phyloP scores from a whole-genome alignment of 2,329 filamentous ascomycete genomes.

The Trichoderma pleuroti region DNA sequence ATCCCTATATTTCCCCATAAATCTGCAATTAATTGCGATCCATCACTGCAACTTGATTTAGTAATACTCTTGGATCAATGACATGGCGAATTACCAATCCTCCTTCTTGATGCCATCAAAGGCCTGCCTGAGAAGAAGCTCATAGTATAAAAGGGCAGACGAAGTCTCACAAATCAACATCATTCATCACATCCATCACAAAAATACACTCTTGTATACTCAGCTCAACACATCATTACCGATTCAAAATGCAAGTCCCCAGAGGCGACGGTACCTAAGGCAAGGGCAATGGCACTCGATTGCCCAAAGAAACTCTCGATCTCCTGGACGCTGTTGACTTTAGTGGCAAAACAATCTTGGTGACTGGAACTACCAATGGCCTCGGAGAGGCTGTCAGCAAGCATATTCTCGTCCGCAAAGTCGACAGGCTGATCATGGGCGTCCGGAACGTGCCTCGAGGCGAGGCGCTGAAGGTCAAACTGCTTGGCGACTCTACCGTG shows the following conservation, averaged over 20 bases:
- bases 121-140: fast-evolving
- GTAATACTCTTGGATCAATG: background rate
- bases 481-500: background rate
- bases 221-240: background rate
- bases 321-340: background rate
- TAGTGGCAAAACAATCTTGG: background rate
- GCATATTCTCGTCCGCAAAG: background rate
- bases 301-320: background rate
- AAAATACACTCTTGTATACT: background rate
- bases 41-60: background rate
- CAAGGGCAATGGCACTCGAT: background rate
- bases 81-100: background rate
- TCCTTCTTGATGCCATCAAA: background rate
- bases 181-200: background rate
- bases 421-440: background rate
- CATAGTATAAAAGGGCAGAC: background rate
- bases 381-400: background rate
- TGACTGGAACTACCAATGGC: background rate
- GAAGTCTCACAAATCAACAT: background rate
- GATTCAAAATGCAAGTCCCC: background rate
- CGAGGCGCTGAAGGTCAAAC: background rate
- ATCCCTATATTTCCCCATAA: background rate
- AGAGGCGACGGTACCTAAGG: background rate
- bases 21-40: no score
- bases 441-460: background rate